Base-by-base conservation (phyloP, 2,329 filamentous ascomycete species). In the Claviceps sorghi region DNA sequence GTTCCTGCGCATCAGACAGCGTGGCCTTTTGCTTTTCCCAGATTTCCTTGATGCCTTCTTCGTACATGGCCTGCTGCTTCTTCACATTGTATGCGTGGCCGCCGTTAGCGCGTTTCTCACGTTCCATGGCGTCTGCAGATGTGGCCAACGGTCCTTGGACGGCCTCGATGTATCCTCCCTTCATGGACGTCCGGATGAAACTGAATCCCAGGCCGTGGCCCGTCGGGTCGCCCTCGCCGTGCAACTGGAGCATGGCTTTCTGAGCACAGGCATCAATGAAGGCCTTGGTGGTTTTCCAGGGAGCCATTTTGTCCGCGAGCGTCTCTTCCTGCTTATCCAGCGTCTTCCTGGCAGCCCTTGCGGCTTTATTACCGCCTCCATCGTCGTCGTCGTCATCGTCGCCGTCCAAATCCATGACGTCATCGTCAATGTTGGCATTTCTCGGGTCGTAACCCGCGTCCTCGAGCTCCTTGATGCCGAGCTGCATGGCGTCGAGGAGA, bases 51-150 rank as follows among this genome's bases (percentile, higher is more conserved):
- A 98, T 96, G 22, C 88, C 88, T 51, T 90, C 84, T 59, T 94
- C 88, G 65, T 98, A 98, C 60, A 88, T 86, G 56, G 82, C 83
- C 62, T 97, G 88, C 66, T 98, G 93, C 58, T 87, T 84, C 63
- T 91, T 93, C 55, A 98, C 93, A 58, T 98, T 98, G 72, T 98
- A 98, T 59, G 88, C 90, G 68, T 98, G 93, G 0, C 93, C 93
- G 52, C 89, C 89, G 57, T 93, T 91, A 17, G 86, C 86, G 63
- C 90, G 87, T 57, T 93, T 81, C 65, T 90, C 88, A 56, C 90
- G 86, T 61, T 88, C 86, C 55, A 90, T 87, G 62, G 88, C 90
- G 65, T 95, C 88, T 21, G 88, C 89, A 10, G 80, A 82, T 2
- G 80, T 83, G 8, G 80, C 78, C 41, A 79, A 68, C 2, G 80